phyloP scores from a whole-genome alignment of 148 eudicot genomes.

The Nepenthes gracilis region DNA sequence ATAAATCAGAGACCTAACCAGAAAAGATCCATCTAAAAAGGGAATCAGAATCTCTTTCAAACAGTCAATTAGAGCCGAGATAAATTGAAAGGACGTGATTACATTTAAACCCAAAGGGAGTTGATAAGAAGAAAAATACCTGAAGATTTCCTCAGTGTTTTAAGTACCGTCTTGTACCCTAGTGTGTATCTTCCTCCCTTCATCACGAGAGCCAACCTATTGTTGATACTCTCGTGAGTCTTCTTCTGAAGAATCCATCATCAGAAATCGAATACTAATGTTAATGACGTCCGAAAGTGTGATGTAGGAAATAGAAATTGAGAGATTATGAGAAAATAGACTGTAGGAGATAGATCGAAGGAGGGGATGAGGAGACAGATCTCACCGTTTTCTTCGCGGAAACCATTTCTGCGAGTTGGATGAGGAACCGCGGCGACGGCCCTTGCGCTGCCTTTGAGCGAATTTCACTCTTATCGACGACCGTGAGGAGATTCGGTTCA shows the following conservation, averaged over 20 bases:
- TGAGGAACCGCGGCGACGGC: not conserved
- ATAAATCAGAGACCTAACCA: not conserved
- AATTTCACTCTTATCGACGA: too few species aligned
- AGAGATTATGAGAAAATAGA: not conserved
- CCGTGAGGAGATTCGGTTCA: too few species aligned
- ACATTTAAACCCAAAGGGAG: too few species aligned
- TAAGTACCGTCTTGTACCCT: slow-evolving; percentile 53
- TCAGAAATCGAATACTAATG: slow-evolving; percentile 32
- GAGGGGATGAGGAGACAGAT: not conserved
- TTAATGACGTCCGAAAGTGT: not conserved
- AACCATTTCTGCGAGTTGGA: not conserved
- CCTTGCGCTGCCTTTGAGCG: too few species aligned
- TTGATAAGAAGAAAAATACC: slow-evolving; percentile 11
- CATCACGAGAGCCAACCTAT: slow-evolving; percentile 61
- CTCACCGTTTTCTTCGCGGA: slow-evolving; percentile 1
- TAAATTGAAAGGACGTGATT: too few species aligned
- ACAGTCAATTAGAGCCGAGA: too few species aligned
- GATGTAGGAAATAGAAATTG: too few species aligned
- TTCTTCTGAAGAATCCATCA: slow-evolving; percentile 51
- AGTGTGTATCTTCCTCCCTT: slow-evolving; percentile 55
- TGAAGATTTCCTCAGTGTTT: slow-evolving; percentile 48
- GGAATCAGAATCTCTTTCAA: too few species aligned
- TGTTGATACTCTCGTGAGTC: slow-evolving; percentile 66
- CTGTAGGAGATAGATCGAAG: not conserved
- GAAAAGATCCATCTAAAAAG: not conserved